Conservation (phyloP, 495 filamentous ascomycete genomes). For the Lasiosphaeris hirsuta region DNA sequence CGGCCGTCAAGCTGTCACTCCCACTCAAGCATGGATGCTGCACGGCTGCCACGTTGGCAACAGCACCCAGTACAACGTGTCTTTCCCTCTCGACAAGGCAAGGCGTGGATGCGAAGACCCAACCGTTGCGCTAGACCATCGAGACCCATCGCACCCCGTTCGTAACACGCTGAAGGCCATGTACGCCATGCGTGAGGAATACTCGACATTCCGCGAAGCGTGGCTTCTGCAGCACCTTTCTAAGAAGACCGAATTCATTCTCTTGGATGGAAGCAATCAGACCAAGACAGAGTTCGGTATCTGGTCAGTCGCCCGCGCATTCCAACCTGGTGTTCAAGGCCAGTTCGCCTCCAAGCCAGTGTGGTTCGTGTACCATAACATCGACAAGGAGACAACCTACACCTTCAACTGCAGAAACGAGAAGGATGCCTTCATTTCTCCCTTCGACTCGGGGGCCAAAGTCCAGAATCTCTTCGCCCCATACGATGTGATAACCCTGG, state of each 20-base stretch:
- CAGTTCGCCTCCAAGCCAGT: slow-evolving; percentile 53
- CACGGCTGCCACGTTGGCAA: slow-evolving; percentile 64
- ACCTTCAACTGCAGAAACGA: slow-evolving; percentile 54
- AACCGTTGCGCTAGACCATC: slow-evolving; percentile 58
- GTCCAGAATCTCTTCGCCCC: slow-evolving; percentile 69
- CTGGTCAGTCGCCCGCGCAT: slow-evolving; percentile 41
- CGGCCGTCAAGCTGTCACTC: slow-evolving; percentile 65
- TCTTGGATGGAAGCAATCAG: slow-evolving; percentile 53
- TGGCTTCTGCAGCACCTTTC: slow-evolving; percentile 57
- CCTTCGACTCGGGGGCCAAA: slow-evolving; percentile 52
- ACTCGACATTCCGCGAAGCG: slow-evolving; percentile 60
- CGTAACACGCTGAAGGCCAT: slow-evolving; percentile 64
- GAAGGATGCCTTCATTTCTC: slow-evolving; percentile 50
- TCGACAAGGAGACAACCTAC: slow-evolving; percentile 58
- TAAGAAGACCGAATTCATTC: slow-evolving; percentile 54
- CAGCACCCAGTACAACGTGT: slow-evolving; percentile 21
- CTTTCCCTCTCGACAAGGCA: slow-evolving; percentile 36
- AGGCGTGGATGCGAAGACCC: slow-evolving; percentile 66
- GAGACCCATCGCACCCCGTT: slow-evolving; percentile 39
- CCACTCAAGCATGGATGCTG: slow-evolving; percentile 63
- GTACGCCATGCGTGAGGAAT: slow-evolving; percentile 59
- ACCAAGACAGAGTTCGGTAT: slow-evolving; percentile 62
- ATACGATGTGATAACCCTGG: slow-evolving; percentile 56
- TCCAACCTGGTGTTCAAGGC: slow-evolving; percentile 49
- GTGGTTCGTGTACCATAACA: slow-evolving; percentile 67